A percentile compares a stretch with the other conserved stretches of the same genome.
Evolutionary conservation across 805 yeast genomes (phyloP).

Genomic region (Pichia nanzhaoensis): DNA sequence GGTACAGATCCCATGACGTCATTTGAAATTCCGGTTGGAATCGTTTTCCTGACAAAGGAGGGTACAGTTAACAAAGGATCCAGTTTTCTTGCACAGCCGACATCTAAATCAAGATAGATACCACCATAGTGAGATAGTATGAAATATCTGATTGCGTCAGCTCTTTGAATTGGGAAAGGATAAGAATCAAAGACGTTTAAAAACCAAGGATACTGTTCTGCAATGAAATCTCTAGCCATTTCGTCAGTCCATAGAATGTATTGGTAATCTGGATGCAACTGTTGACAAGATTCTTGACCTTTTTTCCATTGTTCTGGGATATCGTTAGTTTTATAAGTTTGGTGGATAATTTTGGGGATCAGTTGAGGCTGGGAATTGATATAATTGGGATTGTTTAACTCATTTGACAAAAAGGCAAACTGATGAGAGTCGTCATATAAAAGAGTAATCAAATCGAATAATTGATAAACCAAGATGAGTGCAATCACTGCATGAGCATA

Average conservation of each 20-base stretch:
- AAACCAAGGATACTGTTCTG: conserved; percentile 82
- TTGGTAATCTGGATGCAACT: conserved; percentile 80
- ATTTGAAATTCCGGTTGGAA: conserved; percentile 87
- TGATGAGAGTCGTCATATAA: conserved; percentile 64
- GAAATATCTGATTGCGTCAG: conserved; percentile 87
- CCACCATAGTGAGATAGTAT: conserved; percentile 82
- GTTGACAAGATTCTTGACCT: conserved; percentile 71
- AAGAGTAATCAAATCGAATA: conserved; percentile 66
- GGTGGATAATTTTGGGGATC: conserved; percentile 89
- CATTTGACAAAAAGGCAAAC: conserved; percentile 57
- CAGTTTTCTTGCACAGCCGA: conserved; percentile 70
- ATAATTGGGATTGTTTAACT: conserved; percentile 40
- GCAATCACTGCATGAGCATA: conserved; percentile 53
- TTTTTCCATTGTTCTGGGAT: conserved; percentile 78
- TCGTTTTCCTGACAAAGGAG: conserved; percentile 80
- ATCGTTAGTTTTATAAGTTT: conserved; percentile 74
- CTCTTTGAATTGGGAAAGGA: conserved; percentile 77
- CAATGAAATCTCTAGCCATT: conserved; percentile 70
- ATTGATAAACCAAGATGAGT: conserved; percentile 49
- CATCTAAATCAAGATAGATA: conserved; percentile 83
- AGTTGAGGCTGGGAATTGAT: conserved; percentile 37
- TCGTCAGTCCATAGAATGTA: conserved; percentile 90
- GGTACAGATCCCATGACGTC: conserved; percentile 91
- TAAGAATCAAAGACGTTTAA: conserved; percentile 70
- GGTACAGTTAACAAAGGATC: conserved; percentile 79